Base-by-base conservation (phyloP, 306 rosid genomes). In the Cucumis hystrix region DNA sequence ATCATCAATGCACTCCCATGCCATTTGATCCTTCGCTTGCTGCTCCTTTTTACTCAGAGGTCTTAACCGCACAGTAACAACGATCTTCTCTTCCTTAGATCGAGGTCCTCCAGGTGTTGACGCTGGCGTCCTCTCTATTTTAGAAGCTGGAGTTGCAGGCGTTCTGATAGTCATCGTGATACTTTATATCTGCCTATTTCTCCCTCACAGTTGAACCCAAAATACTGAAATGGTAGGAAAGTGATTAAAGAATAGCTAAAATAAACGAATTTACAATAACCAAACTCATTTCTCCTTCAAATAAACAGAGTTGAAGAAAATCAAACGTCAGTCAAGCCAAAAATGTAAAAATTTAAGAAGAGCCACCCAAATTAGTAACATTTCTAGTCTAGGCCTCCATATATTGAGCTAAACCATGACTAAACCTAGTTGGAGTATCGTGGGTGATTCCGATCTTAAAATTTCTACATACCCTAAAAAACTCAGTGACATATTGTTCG, bases 131-230 rank as follows among this genome's bases (percentile, higher is more conserved):
- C 96, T 91, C 7, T 92, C 99, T 15, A 85, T 86, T 83, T 92
- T 96, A 8, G 99, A 90, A 83, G 89, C 83, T 7, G 99, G 99
- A 33, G 98, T 96, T 83, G 96, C 98, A 58, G 99, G 99, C 69
- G 98, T 86, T 82, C 85, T 88, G 16, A 83, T 82, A 23, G 96
- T 91, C 99, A 96, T 96, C 61, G 82, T 85, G 33, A 12, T 33
- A 56, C 61, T 72, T 61, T 10, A 54, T 10, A n/a, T 28, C 30
- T 75, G 45, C 20, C 41, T 75, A 55, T 14, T 30, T 30, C 30
- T 62, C 76, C 75, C 21, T 65, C 63, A 37, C 33, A 35, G 41
- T 55, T 68, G 23, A 20, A 45, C 40, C 71, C 71, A 65, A 59
- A 67, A 41, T 28, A 79, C 62, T 25, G 77, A 52, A 21, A 73